These are phyloP conservation scores for Ceratocystis papillata DNA, from an alignment of 2,329 filamentous ascomycete species.

Conservation along the genomic window DNA sequence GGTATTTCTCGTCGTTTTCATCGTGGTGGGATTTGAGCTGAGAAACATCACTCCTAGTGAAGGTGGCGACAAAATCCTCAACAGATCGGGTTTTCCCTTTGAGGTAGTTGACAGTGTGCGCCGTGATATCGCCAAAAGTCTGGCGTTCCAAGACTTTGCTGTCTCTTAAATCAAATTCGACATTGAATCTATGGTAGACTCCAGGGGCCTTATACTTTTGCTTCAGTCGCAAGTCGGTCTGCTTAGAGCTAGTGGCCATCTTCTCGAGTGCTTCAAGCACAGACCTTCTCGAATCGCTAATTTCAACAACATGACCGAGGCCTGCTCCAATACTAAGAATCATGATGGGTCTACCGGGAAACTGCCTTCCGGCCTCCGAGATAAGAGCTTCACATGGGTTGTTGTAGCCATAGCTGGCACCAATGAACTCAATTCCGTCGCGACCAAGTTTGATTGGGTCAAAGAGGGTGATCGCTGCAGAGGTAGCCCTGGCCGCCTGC, in stretches of 20 bases:
- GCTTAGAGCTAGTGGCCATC: not conserved
- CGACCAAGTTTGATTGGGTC: too few relatives aligned
- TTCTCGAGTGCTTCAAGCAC: not conserved
- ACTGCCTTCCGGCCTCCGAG: slow-evolving; percentile 28
- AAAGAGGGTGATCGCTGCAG: too few relatives aligned
- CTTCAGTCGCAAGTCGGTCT: slow-evolving; percentile 3
- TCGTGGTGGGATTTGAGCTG: too few relatives aligned
- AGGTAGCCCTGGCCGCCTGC: too few relatives aligned
- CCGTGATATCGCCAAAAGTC: slow-evolving; percentile 26
- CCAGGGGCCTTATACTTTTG: slow-evolving; percentile 24
- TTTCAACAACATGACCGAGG: slow-evolving; percentile 25
- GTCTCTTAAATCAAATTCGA: slow-evolving; percentile 28
- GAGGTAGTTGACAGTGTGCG: slow-evolving; percentile 27
- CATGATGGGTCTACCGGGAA: slow-evolving; percentile 24
- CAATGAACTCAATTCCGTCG: too few relatives aligned
- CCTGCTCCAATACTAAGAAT: slow-evolving; percentile 30
- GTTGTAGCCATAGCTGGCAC: slow-evolving; percentile 24
- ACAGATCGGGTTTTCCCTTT: not conserved
- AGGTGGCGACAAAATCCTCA: not conserved
- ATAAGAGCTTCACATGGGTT: slow-evolving; percentile 30
- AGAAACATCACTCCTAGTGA: too few relatives aligned
- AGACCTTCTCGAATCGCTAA: slow-evolving; percentile 20
- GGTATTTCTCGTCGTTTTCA: too few relatives aligned
- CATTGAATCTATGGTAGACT: slow-evolving; percentile 29
- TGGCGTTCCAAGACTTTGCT: slow-evolving; percentile 28